Conservation (phyloP, 257 asterid genomes). For the Nicotiana tomentosiformis region DNA sequence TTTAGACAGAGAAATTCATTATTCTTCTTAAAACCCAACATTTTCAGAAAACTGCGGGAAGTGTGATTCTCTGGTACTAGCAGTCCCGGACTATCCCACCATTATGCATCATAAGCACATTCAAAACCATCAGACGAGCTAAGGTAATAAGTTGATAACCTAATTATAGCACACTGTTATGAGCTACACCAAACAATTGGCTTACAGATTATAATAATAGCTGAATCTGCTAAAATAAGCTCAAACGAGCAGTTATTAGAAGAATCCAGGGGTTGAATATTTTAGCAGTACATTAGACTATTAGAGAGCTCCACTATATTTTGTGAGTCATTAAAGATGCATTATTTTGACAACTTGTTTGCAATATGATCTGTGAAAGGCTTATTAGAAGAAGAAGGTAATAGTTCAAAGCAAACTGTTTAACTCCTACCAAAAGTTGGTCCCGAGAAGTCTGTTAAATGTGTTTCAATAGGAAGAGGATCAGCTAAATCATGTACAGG, state of each 20-base stretch:
- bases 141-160: not conserved
- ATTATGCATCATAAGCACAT: not conserved
- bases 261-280: not conserved
- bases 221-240: not conserved
- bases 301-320: not conserved
- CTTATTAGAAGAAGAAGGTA: not conserved
- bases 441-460: not conserved
- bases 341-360: not conserved
- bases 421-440: no score
- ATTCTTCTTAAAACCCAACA: no score
- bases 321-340: not conserved
- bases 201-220: not conserved
- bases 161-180: not conserved
- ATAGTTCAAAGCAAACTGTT: no score
- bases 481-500: not conserved
- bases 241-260: not conserved
- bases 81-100: not conserved
- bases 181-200: not conserved
- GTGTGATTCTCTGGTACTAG: no score
- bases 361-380: not conserved
- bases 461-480: not conserved
- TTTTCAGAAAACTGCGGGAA: no score
- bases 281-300: not conserved
- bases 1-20: no score
- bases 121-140: not conserved